These are phyloP conservation scores for Metschnikowia bowlesiae DNA, from an alignment of 805 yeast genomes.

Conservation along the genomic window DNA sequence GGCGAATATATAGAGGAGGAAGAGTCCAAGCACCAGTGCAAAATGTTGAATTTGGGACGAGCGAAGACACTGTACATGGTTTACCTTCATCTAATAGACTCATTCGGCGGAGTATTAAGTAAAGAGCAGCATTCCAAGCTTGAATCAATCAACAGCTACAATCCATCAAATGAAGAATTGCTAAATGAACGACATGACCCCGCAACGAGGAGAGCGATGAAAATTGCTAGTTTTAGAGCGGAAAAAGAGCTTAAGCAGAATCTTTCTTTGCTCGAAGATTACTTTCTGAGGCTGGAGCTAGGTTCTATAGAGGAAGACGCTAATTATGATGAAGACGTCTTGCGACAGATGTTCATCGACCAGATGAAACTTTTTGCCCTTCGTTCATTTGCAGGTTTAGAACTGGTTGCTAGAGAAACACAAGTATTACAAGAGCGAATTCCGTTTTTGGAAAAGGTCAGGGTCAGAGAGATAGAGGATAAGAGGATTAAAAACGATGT, in stretches of 20 bases:
- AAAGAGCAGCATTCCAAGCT: slow-evolving; percentile 34
- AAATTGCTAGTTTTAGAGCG: slow-evolving; percentile 61
- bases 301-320: slow-evolving; percentile 4
- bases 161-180: slow-evolving; percentile 41
- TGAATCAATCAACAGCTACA: slow-evolving; percentile 36
- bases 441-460: not conserved
- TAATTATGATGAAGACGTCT: slow-evolving; percentile 37
- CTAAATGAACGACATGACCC: slow-evolving; percentile 28
- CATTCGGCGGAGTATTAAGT: slow-evolving; percentile 29
- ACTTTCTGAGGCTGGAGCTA: slow-evolving; percentile 13
- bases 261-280: slow-evolving; percentile 36
- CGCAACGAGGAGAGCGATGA: slow-evolving; percentile 55
- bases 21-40: slow-evolving; percentile 4
- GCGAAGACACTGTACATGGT: slow-evolving; percentile 43
- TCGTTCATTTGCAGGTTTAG: slow-evolving; percentile 52
- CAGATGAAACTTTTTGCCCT: slow-evolving; percentile 51
- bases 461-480: slow-evolving; percentile 3
- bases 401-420: slow-evolving; percentile 58
- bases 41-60: slow-evolving; percentile 24
- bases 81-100: slow-evolving; percentile 15
- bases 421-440: slow-evolving; percentile 44
- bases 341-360: slow-evolving; percentile 52
- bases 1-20: slow-evolving; percentile 15
- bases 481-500: slow-evolving; percentile 5
- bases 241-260: slow-evolving; percentile 51